These are phyloP conservation scores for Yueomyces sp. DNA, from an alignment of 805 yeast genomes.

Conservation along the genomic window DNA sequence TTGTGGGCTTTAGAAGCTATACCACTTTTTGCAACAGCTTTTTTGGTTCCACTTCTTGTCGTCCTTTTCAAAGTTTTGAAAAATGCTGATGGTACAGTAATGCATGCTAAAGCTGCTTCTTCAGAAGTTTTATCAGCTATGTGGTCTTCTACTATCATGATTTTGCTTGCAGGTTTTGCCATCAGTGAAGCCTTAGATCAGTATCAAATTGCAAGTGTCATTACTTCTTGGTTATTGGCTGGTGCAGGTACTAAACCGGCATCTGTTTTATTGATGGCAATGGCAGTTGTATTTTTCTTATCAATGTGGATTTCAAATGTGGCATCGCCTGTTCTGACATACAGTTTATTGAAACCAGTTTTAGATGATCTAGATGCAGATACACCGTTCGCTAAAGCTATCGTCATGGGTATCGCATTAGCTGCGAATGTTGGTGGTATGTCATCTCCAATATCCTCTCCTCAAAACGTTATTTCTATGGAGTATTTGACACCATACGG, in stretches of 20 bases:
- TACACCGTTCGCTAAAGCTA: constrained; percentile 71
- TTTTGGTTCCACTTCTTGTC: constrained; percentile 67
- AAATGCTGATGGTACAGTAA: constrained; percentile 34
- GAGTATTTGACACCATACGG: constrained; percentile 59
- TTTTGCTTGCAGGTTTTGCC: constrained; percentile 83
- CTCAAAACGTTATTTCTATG: constrained; percentile 87
- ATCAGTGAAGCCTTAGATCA: constrained; percentile 87
- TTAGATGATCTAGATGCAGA: constrained; percentile 64
- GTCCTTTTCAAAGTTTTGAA: constrained; percentile 57
- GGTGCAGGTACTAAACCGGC: constrained; percentile 76
- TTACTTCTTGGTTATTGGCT: constrained; percentile 72
- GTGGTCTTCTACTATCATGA: constrained; percentile 93
- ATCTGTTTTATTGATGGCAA: constrained; percentile 58
- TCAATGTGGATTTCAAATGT: constrained; percentile 96
- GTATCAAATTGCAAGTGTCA: constrained; percentile 76
- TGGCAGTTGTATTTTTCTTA: constrained; percentile 73
- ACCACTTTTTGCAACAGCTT: constrained; percentile 60
- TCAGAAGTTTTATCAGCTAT: constrained; percentile 60
- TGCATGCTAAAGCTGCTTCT: constrained; percentile 54
- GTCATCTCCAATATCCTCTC: constrained; percentile 94
- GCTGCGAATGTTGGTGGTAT: constrained; percentile 91
- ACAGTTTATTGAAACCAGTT: constrained; percentile 75
- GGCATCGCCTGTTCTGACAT: constrained; percentile 89
- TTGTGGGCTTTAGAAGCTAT: constrained; percentile 78
- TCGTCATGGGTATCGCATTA: constrained; percentile 80